Evolutionary conservation across 257 asterid genomes (phyloP), one percentile per base, ranked within the genome.

Genomic region (Prunella vulgaris): DNA sequence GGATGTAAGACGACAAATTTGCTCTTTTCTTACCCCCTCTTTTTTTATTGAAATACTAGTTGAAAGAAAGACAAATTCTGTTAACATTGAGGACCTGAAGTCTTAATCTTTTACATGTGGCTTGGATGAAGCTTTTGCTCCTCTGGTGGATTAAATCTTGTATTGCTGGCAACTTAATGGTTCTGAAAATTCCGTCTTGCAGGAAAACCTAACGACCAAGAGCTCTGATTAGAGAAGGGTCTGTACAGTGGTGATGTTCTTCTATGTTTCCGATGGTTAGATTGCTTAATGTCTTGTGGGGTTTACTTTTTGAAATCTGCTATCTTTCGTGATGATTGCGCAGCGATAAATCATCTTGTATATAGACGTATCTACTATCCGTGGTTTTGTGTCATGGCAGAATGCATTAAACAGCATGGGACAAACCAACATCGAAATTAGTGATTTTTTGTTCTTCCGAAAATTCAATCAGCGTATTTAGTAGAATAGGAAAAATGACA

Each of bases 191-290:
- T 46, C 7, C 42, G 15, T 58, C 21, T 21, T 78, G 69, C 84
- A 82, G 84, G 82, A 70, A 48, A 67, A 72, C 59, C 79, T 68
- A 27, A 38, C 77, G 27, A 51, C 76, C 62, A 78, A 72, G 56
- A 73, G 74, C 74, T 78, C 76, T 28, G 48, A 30, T 52, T 78
- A 69, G 61, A 61, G 77, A 78, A 35, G 14, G 37, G 32, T 20
- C 27, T 21, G 17, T 28, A 10, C 5, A 60, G 52, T 64, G 49
- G 61, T 70, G 76, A 58, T 8, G 3, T 20, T 57, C 64, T 10
- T 22, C 70, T 5, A 28, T 33, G 12, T 59, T 57, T 57, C 32
- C 49, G 38, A 58, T 33, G 22, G 44, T 54, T 44, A 5, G 46
- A 60, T 67, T 54, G 22, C 58, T 18, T 22, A 9, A 58, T 5